Percentiles rank a stretch among this genome's conserved stretches.
Evolutionary conservation across 2,329 filamentous ascomycete species (phyloP).

Genomic region (Bipolaris sorokiniana): DNA sequence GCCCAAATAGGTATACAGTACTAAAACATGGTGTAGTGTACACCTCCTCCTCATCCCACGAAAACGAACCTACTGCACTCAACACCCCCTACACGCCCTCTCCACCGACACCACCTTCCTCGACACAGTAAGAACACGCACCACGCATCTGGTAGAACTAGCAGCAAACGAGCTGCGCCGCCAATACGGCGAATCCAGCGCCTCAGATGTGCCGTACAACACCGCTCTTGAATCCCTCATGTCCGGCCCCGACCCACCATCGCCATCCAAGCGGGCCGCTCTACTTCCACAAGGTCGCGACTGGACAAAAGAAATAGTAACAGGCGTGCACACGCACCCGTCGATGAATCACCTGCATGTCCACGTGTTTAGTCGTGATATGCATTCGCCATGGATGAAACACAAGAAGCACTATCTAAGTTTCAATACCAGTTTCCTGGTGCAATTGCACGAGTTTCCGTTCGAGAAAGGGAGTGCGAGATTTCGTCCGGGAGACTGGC

Average conservation of each 20-base stretch:
- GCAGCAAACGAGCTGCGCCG: constrained; percentile 78
- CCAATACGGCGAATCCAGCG: constrained; percentile 68
- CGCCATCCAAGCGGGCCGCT: constrained; percentile 52
- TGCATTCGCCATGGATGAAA: constrained; percentile 73
- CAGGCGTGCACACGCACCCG: constrained; percentile 84
- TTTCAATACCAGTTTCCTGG: constrained; percentile 84
- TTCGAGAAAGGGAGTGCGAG: constrained; percentile 69
- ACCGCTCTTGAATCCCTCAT: constrained; percentile 59
- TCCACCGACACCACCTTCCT: constrained; percentile 71
- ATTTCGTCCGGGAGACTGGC: constrained; percentile 65
- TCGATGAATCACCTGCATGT: constrained; percentile 93
- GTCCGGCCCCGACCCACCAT: constrained; percentile 47
- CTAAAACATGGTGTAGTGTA: constrained; percentile 58
- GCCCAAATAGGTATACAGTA: background rate
- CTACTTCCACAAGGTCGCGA: constrained; percentile 70
- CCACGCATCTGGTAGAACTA: constrained; percentile 64
- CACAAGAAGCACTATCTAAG: constrained; percentile 91
- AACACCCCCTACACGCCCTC: constrained; percentile 80
- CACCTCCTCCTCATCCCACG: constrained; percentile 90
- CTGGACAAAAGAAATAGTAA: constrained; percentile 75
- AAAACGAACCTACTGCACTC: constrained; percentile 62
- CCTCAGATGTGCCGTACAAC: constrained; percentile 67
- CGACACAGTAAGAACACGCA: constrained; percentile 65
- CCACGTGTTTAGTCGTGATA: constrained; percentile 83
- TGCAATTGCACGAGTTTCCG: constrained; percentile 80